phyloP scores from a whole-genome alignment of 768 basidiomycete genomes.

The Arthromyces matolae region DNA sequence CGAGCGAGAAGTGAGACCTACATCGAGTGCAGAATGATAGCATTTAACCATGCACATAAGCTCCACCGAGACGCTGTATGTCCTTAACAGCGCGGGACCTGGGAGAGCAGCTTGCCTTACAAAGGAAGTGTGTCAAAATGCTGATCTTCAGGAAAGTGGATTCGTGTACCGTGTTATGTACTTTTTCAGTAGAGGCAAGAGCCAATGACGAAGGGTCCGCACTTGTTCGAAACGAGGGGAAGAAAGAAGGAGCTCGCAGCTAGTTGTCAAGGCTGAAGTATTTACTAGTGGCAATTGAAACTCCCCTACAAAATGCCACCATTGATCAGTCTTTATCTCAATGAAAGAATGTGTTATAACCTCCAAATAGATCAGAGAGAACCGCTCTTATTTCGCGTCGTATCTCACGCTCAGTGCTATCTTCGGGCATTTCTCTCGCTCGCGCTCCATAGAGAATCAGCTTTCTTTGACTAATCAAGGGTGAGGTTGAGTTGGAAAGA shows the following conservation, averaged over 20 bases:
- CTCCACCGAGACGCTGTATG: slow-evolving; percentile 56
- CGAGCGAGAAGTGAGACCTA: slow-evolving; percentile 26
- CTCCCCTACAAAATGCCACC: slow-evolving; percentile 28
- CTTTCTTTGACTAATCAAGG: slow-evolving; percentile 66
- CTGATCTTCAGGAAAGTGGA: neutral
- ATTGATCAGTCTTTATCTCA: neutral
- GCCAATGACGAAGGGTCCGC: slow-evolving; percentile 65
- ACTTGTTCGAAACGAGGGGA: slow-evolving; percentile 76
- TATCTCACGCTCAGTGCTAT: slow-evolving; percentile 64
- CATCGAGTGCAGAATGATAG: slow-evolving; percentile 69
- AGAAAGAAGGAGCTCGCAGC: slow-evolving; percentile 43
- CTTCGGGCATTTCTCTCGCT: slow-evolving; percentile 68
- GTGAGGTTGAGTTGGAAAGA: slow-evolving; percentile 52
- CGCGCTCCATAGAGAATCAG: slow-evolving; percentile 67
- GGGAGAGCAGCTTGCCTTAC: slow-evolving; percentile 23
- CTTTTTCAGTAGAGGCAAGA: slow-evolving; percentile 65
- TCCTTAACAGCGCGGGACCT: slow-evolving; percentile 38
- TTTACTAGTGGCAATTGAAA: slow-evolving; percentile 26
- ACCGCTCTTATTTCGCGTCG: slow-evolving; percentile 62
- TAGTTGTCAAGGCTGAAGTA: slow-evolving; percentile 34
- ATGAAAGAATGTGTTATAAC: slow-evolving; percentile 26
- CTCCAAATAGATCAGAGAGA: slow-evolving; percentile 67
- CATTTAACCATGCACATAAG: slow-evolving; percentile 60
- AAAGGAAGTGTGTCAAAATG: slow-evolving; percentile 1
- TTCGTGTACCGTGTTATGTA: slow-evolving; percentile 48